A percentile compares a stretch with the other conserved stretches of the same genome.
phyloP scores from a whole-genome alignment of 2,329 filamentous ascomycete genomes.

The Penicillium sp. region DNA sequence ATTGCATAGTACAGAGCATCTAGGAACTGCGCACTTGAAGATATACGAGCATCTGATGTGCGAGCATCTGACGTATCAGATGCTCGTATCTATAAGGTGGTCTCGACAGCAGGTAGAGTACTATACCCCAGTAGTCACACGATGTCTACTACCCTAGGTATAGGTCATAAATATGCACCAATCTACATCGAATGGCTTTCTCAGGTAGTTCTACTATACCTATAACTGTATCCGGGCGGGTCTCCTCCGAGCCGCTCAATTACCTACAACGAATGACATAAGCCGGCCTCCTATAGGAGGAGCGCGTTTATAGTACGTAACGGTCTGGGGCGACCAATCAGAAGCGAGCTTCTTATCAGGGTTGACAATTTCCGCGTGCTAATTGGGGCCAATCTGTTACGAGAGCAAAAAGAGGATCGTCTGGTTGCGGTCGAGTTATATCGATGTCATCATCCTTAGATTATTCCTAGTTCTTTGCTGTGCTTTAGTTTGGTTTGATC shows the following conservation, averaged over 20 bases:
- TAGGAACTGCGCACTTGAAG: no score
- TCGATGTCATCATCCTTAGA: conserved; percentile 25
- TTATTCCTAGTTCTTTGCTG: neutral
- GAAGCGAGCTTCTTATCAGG: conserved; percentile 32
- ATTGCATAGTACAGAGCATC: no score
- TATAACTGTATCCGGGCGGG: neutral
- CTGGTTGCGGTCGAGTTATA: conserved; percentile 17
- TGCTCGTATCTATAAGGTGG: no score
- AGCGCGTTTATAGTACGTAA: conserved; percentile 38
- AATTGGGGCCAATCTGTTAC: conserved; percentile 27
- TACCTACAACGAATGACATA: conserved; percentile 6
- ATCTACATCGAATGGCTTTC: no score
- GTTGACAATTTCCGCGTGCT: conserved; percentile 27
- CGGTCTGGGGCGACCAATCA: conserved; percentile 36
- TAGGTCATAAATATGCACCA: no score
- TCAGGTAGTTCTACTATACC: no score
- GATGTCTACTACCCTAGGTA: no score
- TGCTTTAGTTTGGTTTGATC: neutral
- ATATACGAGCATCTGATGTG: no score
- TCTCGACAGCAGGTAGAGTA: no score
- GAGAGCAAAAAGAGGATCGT: conserved; percentile 29
- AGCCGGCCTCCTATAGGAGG: conserved; percentile 9
- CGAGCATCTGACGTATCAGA: no score
- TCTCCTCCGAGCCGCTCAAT: conserved; percentile 3
- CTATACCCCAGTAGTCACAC: no score